Evolutionary conservation across 352 stramenopile genomes (phyloP).

Genomic region (Phytophthora idaei): DNA sequence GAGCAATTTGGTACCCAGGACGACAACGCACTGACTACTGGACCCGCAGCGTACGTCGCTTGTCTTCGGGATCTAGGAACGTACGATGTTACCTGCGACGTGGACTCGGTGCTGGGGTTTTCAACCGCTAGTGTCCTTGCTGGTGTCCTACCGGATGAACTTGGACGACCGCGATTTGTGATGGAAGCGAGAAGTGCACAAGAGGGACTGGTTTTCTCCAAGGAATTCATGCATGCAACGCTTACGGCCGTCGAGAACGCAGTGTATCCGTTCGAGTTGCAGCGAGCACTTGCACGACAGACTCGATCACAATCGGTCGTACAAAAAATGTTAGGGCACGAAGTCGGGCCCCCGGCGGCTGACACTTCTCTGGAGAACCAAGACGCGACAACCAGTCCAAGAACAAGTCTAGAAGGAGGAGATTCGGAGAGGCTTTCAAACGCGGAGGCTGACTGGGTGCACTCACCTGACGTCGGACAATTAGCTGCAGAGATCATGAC

Average conservation of each 20-base stretch:
- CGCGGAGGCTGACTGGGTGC: conserved; percentile 37
- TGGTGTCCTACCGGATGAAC: conserved; percentile 54
- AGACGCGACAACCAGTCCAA: conserved; percentile 2
- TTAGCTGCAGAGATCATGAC: conserved; percentile 36
- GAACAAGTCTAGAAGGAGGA: conserved; percentile 1
- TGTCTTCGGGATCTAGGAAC: conserved; percentile 47
- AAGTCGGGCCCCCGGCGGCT: conserved; percentile 26
- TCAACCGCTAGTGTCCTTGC: conserved; percentile 34
- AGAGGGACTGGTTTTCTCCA: conserved; percentile 50
- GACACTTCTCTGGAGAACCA: conserved; percentile 13
- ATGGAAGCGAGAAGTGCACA: conserved; percentile 59
- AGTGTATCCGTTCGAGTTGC: conserved; percentile 70
- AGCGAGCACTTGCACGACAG: conserved; percentile 37
- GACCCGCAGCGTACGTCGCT: conserved; percentile 42
- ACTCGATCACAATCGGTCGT: conserved; percentile 33
- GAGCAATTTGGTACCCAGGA: conserved; percentile 26
- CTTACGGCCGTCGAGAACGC: conserved; percentile 72
- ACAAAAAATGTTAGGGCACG: conserved; percentile 45
- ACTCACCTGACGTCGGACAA: conserved; percentile 41
- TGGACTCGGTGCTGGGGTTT: conserved; percentile 46
- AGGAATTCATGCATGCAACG: conserved; percentile 54
- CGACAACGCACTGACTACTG: conserved; percentile 16
- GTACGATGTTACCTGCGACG: conserved; percentile 49
- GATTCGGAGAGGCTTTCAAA: conserved; percentile 18
- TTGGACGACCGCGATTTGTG: conserved; percentile 57